Evolutionary conservation across 2,329 filamentous ascomycete species (phyloP).

Genomic region (Sclerotinia minor): DNA sequence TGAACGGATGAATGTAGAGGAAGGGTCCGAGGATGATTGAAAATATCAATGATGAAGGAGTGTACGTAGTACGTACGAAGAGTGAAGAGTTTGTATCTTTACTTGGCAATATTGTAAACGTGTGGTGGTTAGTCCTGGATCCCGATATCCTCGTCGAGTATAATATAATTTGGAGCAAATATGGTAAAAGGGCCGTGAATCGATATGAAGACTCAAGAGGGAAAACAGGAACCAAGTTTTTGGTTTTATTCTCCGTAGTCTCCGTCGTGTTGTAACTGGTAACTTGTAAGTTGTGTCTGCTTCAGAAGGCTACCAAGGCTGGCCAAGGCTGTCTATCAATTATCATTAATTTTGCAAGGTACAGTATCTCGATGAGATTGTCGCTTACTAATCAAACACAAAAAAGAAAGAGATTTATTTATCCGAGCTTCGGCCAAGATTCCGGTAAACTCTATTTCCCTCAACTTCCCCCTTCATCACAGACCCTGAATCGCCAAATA

Average conservation of each 20-base stretch:
- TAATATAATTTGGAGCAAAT: background rate
- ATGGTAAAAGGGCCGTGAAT: background rate
- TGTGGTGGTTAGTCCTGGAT: too few relatives aligned
- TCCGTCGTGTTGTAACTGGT: background rate
- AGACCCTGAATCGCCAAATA: background rate
- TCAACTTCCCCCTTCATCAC: background rate
- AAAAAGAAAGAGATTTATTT: background rate
- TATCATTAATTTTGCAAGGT: too few relatives aligned
- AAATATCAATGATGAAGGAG: slow-evolving; percentile 12
- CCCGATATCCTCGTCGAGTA: too few relatives aligned
- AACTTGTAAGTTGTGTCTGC: background rate
- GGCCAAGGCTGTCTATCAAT: background rate
- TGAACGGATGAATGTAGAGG: background rate
- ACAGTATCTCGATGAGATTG: background rate
- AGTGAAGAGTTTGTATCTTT: background rate
- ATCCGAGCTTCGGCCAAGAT: background rate
- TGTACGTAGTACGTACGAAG: too few relatives aligned
- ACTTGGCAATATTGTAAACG: background rate
- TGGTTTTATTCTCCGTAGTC: background rate
- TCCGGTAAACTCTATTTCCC: background rate
- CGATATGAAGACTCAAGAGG: background rate
- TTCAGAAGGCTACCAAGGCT: background rate
- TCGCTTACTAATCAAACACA: background rate
- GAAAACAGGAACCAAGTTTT: background rate
- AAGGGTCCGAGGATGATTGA: background rate